These are phyloP conservation scores for Trametopsis cervina DNA, from an alignment of 768 basidiomycete species.

Conservation along the genomic window DNA sequence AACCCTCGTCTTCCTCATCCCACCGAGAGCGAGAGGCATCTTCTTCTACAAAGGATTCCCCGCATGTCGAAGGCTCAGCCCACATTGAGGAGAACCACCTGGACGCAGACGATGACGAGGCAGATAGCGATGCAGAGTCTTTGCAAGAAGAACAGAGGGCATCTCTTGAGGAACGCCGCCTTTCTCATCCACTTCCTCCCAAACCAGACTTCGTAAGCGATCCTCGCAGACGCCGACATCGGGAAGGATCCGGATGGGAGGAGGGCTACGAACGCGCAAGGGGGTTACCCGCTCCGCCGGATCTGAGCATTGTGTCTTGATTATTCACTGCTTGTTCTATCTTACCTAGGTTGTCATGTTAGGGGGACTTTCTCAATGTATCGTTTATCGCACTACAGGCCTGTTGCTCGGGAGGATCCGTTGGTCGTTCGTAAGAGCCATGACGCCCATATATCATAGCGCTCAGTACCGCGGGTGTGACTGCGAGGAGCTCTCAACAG, in stretches of 20 bases:
- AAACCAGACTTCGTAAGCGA: slow-evolving; percentile 8
- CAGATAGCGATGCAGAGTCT: slow-evolving; percentile 36
- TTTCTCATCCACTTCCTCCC: slow-evolving; percentile 18
- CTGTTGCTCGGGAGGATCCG: too few species aligned
- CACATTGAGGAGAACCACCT: slow-evolving; percentile 26
- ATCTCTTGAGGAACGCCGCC: slow-evolving; percentile 17
- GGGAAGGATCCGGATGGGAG: slow-evolving; percentile 19
- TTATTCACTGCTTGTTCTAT: too few species aligned
- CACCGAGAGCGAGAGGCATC: background rate
- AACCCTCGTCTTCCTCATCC: slow-evolving; percentile 12
- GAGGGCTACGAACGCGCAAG: slow-evolving; percentile 2
- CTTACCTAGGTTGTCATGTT: too few species aligned
- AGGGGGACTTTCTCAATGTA: too few species aligned
- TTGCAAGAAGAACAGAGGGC: slow-evolving; percentile 21
- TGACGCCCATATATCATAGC: too few species aligned
- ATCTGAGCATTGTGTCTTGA: background rate
- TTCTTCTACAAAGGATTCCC: slow-evolving; percentile 2
- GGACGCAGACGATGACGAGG: slow-evolving; percentile 32
- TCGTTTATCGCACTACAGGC: too few species aligned
- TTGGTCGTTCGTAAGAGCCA: too few species aligned
- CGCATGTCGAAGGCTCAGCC: slow-evolving; percentile 14
- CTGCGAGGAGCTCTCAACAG: too few species aligned
- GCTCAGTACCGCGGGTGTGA: too few species aligned
- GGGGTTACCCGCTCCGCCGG: background rate
- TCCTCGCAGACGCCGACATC: slow-evolving; percentile 16